Conservation (phyloP, 176 grass and related monocot genomes). For the Lolium perenne region DNA sequence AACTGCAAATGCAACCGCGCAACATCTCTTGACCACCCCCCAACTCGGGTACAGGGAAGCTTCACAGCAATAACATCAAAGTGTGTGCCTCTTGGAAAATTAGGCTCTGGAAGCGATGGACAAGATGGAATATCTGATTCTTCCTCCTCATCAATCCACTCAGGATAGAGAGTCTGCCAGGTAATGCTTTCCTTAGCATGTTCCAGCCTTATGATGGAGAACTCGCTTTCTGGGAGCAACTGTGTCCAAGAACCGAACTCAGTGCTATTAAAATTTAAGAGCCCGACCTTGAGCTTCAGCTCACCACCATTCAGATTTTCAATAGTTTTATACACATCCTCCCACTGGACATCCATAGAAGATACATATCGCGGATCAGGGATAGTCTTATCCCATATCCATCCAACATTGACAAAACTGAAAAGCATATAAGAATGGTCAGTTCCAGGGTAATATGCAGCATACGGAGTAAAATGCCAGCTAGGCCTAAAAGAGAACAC, state of each 20-base stretch:
- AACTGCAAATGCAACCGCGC: conserved; percentile 86
- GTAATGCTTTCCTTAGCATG: conserved; percentile 70
- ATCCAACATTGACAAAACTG: conserved; percentile 83
- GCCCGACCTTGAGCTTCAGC: conserved; percentile 62
- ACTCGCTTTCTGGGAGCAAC: conserved; percentile 68
- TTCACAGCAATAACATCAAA: conserved; percentile 91
- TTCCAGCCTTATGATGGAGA: conserved; percentile 66
- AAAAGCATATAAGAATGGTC: conserved; percentile 35
- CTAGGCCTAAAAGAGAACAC: neutral
- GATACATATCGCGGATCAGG: conserved; percentile 81
- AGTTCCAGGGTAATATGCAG: conserved; percentile 25
- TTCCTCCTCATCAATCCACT: conserved; percentile 99
- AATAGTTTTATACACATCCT: conserved; percentile 54
- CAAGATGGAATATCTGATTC: conserved; percentile 84
- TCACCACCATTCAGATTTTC: conserved; percentile 54
- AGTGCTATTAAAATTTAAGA: conserved; percentile 83
- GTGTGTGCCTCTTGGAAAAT: conserved; percentile 43
- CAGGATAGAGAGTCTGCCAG: conserved; percentile 81
- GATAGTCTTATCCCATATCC: conserved; percentile 74
- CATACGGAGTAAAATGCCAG: neutral
- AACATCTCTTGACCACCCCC: conserved; percentile 81
- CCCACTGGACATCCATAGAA: conserved; percentile 63
- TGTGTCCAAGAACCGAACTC: conserved; percentile 68
- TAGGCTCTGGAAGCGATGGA: conserved; percentile 66
- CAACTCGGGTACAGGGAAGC: conserved; percentile 68